phyloP scores from a whole-genome alignment of 495 filamentous ascomycete genomes.

The Penicillium steckii region DNA sequence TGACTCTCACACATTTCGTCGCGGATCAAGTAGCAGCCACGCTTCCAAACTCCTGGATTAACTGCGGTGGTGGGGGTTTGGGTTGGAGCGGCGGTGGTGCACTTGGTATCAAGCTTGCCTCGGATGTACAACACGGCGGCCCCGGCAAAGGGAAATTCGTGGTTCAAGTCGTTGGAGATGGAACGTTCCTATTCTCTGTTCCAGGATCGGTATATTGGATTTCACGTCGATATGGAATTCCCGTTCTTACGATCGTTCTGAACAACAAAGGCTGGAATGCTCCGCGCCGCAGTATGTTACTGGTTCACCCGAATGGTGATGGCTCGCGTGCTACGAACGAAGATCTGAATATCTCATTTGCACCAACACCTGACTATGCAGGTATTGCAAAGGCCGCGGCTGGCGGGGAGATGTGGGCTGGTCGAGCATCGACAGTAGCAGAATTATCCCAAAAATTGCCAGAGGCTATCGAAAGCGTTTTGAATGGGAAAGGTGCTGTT shows the following conservation, averaged over 20 bases:
- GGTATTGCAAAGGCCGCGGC: conserved; percentile 90
- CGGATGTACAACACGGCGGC: conserved; percentile 56
- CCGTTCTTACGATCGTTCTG: conserved; percentile 84
- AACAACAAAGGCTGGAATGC: conserved; percentile 98
- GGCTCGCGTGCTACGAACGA: conserved; percentile 76
- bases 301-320: conserved; percentile 81
- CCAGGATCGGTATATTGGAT: conserved; percentile 96
- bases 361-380: conserved; percentile 81
- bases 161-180: conserved; percentile 90
- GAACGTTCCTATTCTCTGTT: conserved; percentile 85
- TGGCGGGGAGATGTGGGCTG: conserved; percentile 73
- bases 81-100: conserved; percentile 94
- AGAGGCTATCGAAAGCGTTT: conserved; percentile 67
- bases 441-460: conserved; percentile 62
- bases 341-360: conserved; percentile 88
- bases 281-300: conserved; percentile 68
- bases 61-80: conserved; percentile 90
- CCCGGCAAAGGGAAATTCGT: conserved; percentile 78
- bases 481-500: conserved; percentile 66
- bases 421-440: conserved; percentile 58
- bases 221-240: conserved; percentile 77
- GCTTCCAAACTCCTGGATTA: conserved; percentile 80
- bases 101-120: conserved; percentile 84
- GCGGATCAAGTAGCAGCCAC: conserved; percentile 79
- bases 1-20: conserved; percentile 66